These are phyloP conservation scores for Aegilops longissima DNA, from an alignment of 176 grass and related monocot species.

Conservation along the genomic window DNA sequence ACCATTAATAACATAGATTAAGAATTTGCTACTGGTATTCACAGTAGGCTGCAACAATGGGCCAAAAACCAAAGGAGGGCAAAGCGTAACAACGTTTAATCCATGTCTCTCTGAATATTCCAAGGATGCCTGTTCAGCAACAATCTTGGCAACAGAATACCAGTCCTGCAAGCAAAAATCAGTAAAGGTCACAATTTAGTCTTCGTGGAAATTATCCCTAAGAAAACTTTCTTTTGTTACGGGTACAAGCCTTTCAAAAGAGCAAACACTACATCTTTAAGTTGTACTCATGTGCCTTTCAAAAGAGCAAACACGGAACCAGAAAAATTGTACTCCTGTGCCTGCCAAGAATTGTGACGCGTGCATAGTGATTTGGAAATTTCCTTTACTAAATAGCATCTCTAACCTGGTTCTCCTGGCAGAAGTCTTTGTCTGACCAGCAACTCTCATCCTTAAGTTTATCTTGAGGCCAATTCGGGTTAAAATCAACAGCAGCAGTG, in stretches of 20 bases:
- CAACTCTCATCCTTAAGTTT: slow-evolving; percentile 36
- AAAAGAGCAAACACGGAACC: not conserved
- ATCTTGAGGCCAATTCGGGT: slow-evolving; percentile 39
- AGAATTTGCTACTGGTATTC: slow-evolving; percentile 41
- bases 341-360: not conserved
- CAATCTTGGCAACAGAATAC: slow-evolving; percentile 46
- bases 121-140: slow-evolving; percentile 38
- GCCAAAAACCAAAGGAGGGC: slow-evolving; percentile 45
- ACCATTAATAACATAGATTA: slow-evolving; percentile 49
- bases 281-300: too few relatives aligned
- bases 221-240: not conserved
- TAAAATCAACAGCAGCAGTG: slow-evolving; percentile 40
- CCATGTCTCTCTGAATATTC: slow-evolving; percentile 38
- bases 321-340: not conserved
- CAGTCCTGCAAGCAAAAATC: slow-evolving; percentile 36
- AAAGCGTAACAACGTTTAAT: slow-evolving; percentile 41
- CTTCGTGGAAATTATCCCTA: not conserved
- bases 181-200: not conserved
- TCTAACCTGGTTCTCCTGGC: slow-evolving; percentile 34
- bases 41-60: slow-evolving; percentile 36
- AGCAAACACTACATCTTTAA: not conserved
- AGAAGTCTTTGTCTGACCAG: slow-evolving; percentile 51
- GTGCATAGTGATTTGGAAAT: not conserved
- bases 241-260: not conserved
- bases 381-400: not conserved